phyloP scores from a whole-genome alignment of 2,329 filamentous ascomycete species.

The Sclerotinia subarctica region DNA sequence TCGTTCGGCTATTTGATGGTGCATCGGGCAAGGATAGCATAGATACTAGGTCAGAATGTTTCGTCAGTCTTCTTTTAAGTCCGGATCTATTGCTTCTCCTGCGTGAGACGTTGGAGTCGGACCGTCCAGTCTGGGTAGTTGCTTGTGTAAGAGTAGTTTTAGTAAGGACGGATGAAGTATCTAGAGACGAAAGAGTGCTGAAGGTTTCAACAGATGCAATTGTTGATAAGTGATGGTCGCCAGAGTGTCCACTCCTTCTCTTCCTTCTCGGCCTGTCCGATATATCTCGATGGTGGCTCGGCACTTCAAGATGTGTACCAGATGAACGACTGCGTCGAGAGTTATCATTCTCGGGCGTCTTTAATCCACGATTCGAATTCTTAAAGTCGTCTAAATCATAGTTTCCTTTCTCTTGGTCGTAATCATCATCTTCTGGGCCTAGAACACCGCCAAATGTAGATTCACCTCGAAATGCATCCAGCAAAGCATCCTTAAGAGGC shows the following conservation, averaged over 20 bases:
- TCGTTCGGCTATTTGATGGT: slow-evolving; percentile 53
- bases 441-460: slow-evolving; percentile 42
- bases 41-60: slow-evolving; percentile 90
- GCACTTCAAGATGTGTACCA: slow-evolving; percentile 24
- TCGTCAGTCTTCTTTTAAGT: slow-evolving; percentile 67
- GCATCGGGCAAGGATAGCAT: slow-evolving; percentile 74
- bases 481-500: slow-evolving; percentile 56
- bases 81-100: slow-evolving; percentile 36
- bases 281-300: slow-evolving; percentile 5
- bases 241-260: slow-evolving; percentile 30
- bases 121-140: slow-evolving; percentile 32
- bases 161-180: slow-evolving; percentile 33
- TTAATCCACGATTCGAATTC: slow-evolving; percentile 19
- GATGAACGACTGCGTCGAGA: slow-evolving; percentile 17
- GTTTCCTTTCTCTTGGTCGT: slow-evolving; percentile 30
- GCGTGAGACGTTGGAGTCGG: slow-evolving; percentile 33
- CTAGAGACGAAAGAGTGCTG: slow-evolving; percentile 27
- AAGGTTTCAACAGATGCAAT: slow-evolving; percentile 37
- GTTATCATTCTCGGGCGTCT: slow-evolving; percentile 21
- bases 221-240: slow-evolving; percentile 35
- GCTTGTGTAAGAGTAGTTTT: slow-evolving; percentile 45
- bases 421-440: slow-evolving; percentile 21
- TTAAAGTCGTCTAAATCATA: slow-evolving; percentile 20
- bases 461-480: slow-evolving; percentile 61
- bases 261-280: slow-evolving; percentile 24